Conservation (phyloP, 352 stramenopile species). For the Phytophthora palmivora region DNA sequence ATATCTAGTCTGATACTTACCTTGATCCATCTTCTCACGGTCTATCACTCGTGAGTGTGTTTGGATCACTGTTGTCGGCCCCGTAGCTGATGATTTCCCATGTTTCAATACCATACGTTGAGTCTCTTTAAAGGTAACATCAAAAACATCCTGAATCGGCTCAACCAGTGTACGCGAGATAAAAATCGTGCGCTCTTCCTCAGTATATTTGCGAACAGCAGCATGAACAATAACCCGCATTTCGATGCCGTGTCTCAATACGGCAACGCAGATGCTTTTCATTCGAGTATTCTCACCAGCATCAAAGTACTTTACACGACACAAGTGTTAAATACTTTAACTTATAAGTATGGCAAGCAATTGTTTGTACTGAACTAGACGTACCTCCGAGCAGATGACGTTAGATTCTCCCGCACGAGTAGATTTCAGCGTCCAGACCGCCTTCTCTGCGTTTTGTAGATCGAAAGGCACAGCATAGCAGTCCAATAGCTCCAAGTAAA, state of each 20-base stretch:
- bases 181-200: slow-evolving; percentile 18
- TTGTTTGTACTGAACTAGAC: background rate
- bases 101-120: background rate
- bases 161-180: slow-evolving; percentile 13
- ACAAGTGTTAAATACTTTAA: background rate
- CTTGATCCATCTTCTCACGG: background rate
- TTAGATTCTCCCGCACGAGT: background rate
- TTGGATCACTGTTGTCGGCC: slow-evolving; percentile 19
- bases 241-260: background rate
- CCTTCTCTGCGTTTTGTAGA: slow-evolving; percentile 5
- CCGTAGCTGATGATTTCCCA: background rate
- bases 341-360: too few species aligned
- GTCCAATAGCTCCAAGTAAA: slow-evolving; percentile 18
- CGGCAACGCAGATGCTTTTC: slow-evolving; percentile 3
- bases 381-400: slow-evolving; percentile 6
- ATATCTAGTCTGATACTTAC: background rate
- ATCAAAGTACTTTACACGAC: slow-evolving; percentile 4
- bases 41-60: slow-evolving; percentile 8
- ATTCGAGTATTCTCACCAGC: slow-evolving; percentile 11
- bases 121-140: slow-evolving; percentile 12
- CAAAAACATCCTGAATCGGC: slow-evolving; percentile 10
- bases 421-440: slow-evolving; percentile 6
- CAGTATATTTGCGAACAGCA: slow-evolving; percentile 16
- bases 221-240: background rate
- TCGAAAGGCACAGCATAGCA: slow-evolving; percentile 17